Base-by-base conservation (phyloP, 2,329 filamentous ascomycete species). In the Diplocarpon mali region DNA sequence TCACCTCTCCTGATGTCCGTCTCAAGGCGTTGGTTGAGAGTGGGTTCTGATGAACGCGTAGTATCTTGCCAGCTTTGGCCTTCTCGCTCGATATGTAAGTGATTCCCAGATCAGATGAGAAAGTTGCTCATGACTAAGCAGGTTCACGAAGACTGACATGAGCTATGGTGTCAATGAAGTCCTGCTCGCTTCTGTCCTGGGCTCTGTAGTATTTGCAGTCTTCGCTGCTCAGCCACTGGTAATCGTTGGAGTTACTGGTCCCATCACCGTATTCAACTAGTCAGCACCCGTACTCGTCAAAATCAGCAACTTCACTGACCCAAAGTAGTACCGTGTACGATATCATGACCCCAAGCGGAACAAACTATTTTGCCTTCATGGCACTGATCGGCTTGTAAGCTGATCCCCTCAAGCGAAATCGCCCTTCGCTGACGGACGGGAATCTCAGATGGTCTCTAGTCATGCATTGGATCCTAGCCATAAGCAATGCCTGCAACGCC, bases 191-290 rank as follows among this genome's bases (percentile, higher is more conserved):
- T 93, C 85, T 1, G 87, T 93, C 1, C 69, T 95, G 7, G 88
- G 83, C 2, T 75, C 85, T 5, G 77, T 90, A 1, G 84, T 94
- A 1, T 95, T 94, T 62, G 71, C 85, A 2, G 54, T 93, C 1
- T 73, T 87, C 49, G 82, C 86, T 7, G 85, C 83, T 20, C 88
- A 95, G 60, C 88, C 88, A 6, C 67, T 95, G 46, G 85, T 90
- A 44, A 94, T 95, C 61, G 88, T 95, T 16, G 88, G 88, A 16
- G 87, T 95, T 2, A 93, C 87, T 10, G 85, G 84, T 65, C 87
- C 87, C 3, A 94, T 95, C 46, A 93, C 88, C 13, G 86, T 94
- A 24, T 94, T 94, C 61, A 94, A 93, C 62, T 94, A 93, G 75
- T 78, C 62, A 35, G 71, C 61, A 20, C 35, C 32, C 20, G 9